phyloP scores from a whole-genome alignment of 1,139 yeast genomes.

The Candida neerlandica region DNA sequence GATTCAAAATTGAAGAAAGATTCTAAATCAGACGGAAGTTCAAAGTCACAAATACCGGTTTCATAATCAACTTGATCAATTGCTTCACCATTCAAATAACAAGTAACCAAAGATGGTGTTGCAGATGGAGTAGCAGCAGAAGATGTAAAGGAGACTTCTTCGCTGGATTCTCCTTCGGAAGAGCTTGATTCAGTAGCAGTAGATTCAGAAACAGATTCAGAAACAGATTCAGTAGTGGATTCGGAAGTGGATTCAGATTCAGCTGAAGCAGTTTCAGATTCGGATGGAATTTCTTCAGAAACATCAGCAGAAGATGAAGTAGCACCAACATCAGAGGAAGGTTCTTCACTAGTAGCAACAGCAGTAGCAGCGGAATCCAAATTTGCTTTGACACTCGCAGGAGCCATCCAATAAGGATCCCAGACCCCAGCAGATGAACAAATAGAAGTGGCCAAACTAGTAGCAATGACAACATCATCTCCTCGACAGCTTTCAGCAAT shows the following conservation, averaged over 20 bases:
- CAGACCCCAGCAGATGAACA: conserved; percentile 48
- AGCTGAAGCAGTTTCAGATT: not conserved
- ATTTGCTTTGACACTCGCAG: conserved; percentile 32
- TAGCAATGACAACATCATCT: conserved; percentile 37
- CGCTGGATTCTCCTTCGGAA: no score
- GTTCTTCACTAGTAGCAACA: conserved; percentile 3
- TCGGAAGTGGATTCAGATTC: not conserved
- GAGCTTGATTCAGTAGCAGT: no score
- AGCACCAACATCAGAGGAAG: conserved; percentile 11
- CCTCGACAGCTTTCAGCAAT: conserved; percentile 35
- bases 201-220: not conserved
- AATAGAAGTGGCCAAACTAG: conserved; percentile 41
- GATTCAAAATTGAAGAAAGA: conserved; percentile 30
- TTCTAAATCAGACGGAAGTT: conserved; percentile 33
- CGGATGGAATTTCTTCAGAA: not conserved
- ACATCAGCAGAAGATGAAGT: conserved; percentile 6
- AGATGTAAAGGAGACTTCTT: not conserved
- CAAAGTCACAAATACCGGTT: conserved; percentile 45
- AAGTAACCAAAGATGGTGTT: conserved; percentile 27
- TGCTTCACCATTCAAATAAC: conserved; percentile 36
- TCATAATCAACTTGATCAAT: conserved; percentile 42
- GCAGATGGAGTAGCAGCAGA: not conserved
- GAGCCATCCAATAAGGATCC: conserved; percentile 42
- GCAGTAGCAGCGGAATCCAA: conserved; percentile 34
- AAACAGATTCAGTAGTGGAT: not conserved